phyloP scores from a whole-genome alignment of 2,329 filamentous ascomycete genomes.

The Raffaelea arxii region DNA sequence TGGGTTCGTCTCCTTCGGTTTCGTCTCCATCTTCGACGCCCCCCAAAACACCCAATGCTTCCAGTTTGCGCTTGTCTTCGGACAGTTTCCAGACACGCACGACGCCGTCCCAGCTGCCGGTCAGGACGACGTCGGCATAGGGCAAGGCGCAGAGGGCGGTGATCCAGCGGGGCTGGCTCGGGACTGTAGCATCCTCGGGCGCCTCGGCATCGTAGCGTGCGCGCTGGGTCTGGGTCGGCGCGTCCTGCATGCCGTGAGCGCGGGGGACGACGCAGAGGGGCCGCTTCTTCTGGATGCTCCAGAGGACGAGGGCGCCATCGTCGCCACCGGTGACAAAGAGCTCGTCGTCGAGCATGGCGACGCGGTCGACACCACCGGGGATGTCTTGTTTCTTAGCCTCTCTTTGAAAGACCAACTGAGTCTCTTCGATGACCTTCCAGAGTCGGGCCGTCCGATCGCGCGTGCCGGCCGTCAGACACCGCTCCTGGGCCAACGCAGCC shows the following conservation, averaged over 20 bases:
- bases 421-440: slow-evolving; percentile 96
- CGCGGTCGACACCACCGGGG: slow-evolving; percentile 75
- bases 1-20: slow-evolving; percentile 9
- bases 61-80: slow-evolving; percentile 71
- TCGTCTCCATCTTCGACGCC: slow-evolving; percentile 7
- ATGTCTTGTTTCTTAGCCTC: slow-evolving; percentile 16
- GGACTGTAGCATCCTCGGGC: slow-evolving; percentile 54
- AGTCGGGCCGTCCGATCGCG: slow-evolving; percentile 83
- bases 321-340: slow-evolving; percentile 91
- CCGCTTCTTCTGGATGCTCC: slow-evolving; percentile 92
- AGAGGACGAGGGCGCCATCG: slow-evolving; percentile 77
- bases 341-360: slow-evolving; percentile 80
- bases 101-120: slow-evolving; percentile 88
- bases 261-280: slow-evolving; percentile 69
- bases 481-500: slow-evolving; percentile 72
- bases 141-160: slow-evolving; percentile 80
- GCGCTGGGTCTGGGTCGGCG: slow-evolving; percentile 57
- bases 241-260: slow-evolving; percentile 82
- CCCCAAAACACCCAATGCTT: slow-evolving; percentile 60
- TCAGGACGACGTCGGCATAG: slow-evolving; percentile 82
- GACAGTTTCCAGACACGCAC: slow-evolving; percentile 78
- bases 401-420: slow-evolving; percentile 70
- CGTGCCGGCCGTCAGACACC: slow-evolving; percentile 83
- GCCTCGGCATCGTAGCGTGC: slow-evolving; percentile 54
- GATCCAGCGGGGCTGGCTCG: slow-evolving; percentile 73